phyloP scores from a whole-genome alignment of 768 basidiomycete species.

The Russula olivacea region DNA sequence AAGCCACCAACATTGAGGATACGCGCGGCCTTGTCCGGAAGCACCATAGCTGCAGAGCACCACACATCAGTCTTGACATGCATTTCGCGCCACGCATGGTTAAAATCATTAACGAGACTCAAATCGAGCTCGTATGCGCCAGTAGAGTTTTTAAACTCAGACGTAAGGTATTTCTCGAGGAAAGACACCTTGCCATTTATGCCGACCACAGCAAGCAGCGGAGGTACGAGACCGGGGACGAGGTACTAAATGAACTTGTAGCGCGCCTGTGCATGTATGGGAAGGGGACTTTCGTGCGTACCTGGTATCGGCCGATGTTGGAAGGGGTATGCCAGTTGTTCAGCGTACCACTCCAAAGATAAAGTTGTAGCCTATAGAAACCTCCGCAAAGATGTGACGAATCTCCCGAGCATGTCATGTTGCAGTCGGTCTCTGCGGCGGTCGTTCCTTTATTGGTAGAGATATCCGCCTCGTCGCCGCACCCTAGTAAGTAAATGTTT shows the following conservation, averaged over 20 bases:
- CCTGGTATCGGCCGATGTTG: slow-evolving; percentile 68
- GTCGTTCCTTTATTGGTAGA: slow-evolving; percentile 31
- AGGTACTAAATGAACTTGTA: slow-evolving; percentile 34
- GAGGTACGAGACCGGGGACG: slow-evolving; percentile 59
- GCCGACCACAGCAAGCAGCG: slow-evolving; percentile 68
- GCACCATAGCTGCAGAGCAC: slow-evolving; percentile 65
- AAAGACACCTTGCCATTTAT: slow-evolving; percentile 79
- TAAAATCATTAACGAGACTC: slow-evolving; percentile 42
- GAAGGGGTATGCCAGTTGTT: slow-evolving; percentile 60
- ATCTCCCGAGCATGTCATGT: slow-evolving; percentile 60
- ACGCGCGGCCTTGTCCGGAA: slow-evolving; percentile 67
- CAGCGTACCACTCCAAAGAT: slow-evolving; percentile 35
- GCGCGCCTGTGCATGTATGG: background rate
- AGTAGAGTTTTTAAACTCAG: slow-evolving; percentile 57
- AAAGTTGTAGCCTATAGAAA: slow-evolving; percentile 41
- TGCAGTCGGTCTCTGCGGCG: slow-evolving; percentile 37
- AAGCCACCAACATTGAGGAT: slow-evolving; percentile 64
- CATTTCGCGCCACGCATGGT: slow-evolving; percentile 68
- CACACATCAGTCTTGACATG: slow-evolving; percentile 74
- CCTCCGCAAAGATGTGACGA: slow-evolving; percentile 64
- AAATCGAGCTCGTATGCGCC: slow-evolving; percentile 77
- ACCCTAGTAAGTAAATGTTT: slow-evolving; percentile 39
- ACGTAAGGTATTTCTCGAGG: slow-evolving; percentile 68
- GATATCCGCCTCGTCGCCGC: slow-evolving; percentile 61
- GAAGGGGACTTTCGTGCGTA: slow-evolving; percentile 30